phyloP scores from a whole-genome alignment of 1,284 basidiomycete species.

The Neotropicomus parvogracilis region DNA sequence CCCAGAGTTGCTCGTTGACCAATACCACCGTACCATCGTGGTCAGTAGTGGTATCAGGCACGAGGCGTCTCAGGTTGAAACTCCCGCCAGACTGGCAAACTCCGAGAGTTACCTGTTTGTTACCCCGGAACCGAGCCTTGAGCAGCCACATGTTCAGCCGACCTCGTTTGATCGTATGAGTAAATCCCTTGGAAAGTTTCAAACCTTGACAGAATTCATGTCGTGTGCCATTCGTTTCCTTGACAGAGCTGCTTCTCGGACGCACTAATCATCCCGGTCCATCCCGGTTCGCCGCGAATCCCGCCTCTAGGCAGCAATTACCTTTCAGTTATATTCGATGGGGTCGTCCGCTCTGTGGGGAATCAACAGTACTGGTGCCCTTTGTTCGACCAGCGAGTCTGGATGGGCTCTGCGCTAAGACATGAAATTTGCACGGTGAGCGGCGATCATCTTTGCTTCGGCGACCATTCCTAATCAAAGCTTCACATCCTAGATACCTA shows the following conservation, averaged over 20 bases:
- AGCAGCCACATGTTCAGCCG: neutral
- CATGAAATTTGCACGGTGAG: slow-evolving; percentile 59
- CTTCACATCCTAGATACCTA: slow-evolving; percentile 47
- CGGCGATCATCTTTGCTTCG: neutral
- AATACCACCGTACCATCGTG: too few relatives aligned
- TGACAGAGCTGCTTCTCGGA: slow-evolving; percentile 5
- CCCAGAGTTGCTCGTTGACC: too few relatives aligned
- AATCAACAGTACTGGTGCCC: neutral
- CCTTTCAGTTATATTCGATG: slow-evolving; percentile 3
- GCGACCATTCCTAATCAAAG: slow-evolving; percentile 5
- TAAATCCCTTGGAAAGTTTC: slow-evolving; percentile 7
- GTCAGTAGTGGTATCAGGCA: neutral
- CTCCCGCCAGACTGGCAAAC: neutral
- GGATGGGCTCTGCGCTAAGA: neutral
- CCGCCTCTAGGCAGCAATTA: neutral
- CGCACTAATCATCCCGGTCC: slow-evolving; percentile 8
- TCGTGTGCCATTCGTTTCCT: slow-evolving; percentile 11
- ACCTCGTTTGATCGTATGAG: slow-evolving; percentile 5
- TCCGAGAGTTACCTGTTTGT: neutral
- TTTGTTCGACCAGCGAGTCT: neutral
- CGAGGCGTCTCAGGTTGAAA: neutral
- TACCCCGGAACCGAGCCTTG: neutral
- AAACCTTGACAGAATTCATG: slow-evolving; percentile 4
- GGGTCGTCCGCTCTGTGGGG: neutral
- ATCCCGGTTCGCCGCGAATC: slow-evolving; percentile 6